Base-by-base conservation (phyloP, 805 yeast species). In the Candida saitoana region DNA sequence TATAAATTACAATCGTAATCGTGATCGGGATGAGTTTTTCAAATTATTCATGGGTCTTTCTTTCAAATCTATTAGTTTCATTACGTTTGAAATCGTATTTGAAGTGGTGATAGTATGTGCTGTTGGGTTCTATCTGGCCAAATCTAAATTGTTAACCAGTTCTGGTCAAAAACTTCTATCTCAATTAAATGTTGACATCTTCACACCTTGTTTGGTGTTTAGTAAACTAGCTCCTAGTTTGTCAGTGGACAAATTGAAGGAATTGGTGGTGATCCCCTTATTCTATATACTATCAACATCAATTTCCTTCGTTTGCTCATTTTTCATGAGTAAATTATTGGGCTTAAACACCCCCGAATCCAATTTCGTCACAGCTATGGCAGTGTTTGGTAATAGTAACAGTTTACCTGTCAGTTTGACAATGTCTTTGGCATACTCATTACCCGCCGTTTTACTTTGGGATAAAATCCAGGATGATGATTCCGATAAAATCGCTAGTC, bases 361-460 rank as follows among this genome's bases (percentile, higher is more conserved):
- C 3, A 90, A 91, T 65, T 91, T 87, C 55, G 96, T 93, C 38
- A 84, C 95, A 17, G 98, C 96, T 2, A 93, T 93, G 95, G 88
- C 93, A 2, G 96, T 90, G 4, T 91, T 91, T 65, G 98, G 97
- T 40, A 93, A 91, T 65, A 87, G 96, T 34, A 91, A 91, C 69
- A 86, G 96, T 8, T 74, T 91, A 42, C 98, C 99, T 0, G 98
- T 91, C 1, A 88, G 96, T 0, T 73, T 93, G 49, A 85, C 93
- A 1, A 68, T 93, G 43, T 83, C 95, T 1, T 68, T 85, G 48
- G 81, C 90, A 1, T 82, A 82, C 56, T 81, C 91, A 0, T 67
- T 85, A 45, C 95, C 93, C 2, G 79, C 80, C 48, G 32, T 29
- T 6, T 68, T 85, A 45, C 74, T 80, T 38, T 85, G 95, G 95